A percentile compares a stretch with the other conserved stretches of the same genome.
These are phyloP conservation scores for Vitis hybrid DNA, from an alignment of 177 flowering plant species.

Conservation along the genomic window DNA sequence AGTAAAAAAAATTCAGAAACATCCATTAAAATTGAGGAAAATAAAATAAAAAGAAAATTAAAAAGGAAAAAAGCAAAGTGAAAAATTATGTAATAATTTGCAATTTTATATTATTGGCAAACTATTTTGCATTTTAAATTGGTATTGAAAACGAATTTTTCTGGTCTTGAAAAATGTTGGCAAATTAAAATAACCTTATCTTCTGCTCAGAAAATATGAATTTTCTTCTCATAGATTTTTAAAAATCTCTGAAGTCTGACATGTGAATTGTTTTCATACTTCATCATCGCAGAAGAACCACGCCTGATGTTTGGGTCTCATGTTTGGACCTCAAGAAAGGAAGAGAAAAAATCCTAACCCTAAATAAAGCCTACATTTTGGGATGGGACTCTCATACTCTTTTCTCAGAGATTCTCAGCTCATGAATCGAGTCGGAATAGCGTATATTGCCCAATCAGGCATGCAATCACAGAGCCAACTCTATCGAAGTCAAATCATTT, in stretches of 20 bases:
- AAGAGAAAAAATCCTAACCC: not conserved
- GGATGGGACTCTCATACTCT: constrained; percentile 21
- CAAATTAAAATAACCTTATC: not conserved
- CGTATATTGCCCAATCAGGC: constrained; percentile 44
- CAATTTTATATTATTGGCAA: no score
- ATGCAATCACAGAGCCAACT: constrained; percentile 30
- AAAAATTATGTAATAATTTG: no score
- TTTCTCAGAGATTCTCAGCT: constrained; percentile 5
- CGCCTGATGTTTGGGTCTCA: no score
- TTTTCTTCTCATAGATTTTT: constrained; percentile 39
- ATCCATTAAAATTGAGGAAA: no score
- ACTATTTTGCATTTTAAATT: no score
- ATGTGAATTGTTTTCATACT: constrained; percentile 43
- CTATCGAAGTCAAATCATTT: not conserved
- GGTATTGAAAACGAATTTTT: no score
- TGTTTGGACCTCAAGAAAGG: not conserved
- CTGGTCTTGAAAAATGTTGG: no score
- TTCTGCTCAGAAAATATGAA: constrained; percentile 39
- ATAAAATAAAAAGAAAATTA: no score
- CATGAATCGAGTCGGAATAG: constrained; percentile 30
- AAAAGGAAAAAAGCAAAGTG: no score
- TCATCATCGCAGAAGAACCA: constrained; percentile 38
- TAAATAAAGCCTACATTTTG: not conserved
- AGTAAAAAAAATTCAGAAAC: no score
- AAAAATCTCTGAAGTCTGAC: constrained; percentile 61